Base-by-base conservation (phyloP, 345 rosid genomes). In the Populus euphratica region DNA sequence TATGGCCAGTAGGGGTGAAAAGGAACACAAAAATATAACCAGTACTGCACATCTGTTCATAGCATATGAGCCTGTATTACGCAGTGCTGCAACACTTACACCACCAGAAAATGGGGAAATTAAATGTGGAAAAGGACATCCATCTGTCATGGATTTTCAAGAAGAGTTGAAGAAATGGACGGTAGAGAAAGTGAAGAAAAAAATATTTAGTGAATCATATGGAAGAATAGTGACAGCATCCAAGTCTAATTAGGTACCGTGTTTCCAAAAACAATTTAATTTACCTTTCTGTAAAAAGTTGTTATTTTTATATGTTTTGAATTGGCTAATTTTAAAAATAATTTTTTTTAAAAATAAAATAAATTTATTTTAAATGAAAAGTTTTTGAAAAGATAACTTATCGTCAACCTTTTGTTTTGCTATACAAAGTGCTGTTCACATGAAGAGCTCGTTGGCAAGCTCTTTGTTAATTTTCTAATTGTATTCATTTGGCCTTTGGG, bases 151-250 rank as follows among this genome's bases (percentile, higher is more conserved):
- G 66, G 23, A 27, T 27, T 27, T 0, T n/a, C 50, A 39, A 41
- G 8, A 27, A 29, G 20, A 65, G 56, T 67, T 50, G 68, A 77
- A 76, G 71, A 68, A 56, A 68, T 25, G 70, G 83, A 73, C 44
- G 80, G 77, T 43, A 27, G 54, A 21, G 13, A 33, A 41, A 27
- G 61, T 5, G 63, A 33, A 5, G 49, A 21, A 65, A 23, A 21
- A 41, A 29, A 20, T 4, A 14, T 5, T 33, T 33, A 38, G 16
- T 54, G 67, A 54, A 68, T 68, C 56, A 9, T 54, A 17, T 56
- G 73, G 18, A 74, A 25, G 54, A 20, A 73, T 1, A 33, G 54
- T 9, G 67, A 23, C 54, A 18, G 5, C 20, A 10, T 6, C 47
- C 17, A 12, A 18, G 29, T 69, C 79, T 41, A 35, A n/a, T 29